These are phyloP conservation scores for Chytriomyces confervae DNA, from an alignment of 192 early-diverging fungal species.

Conservation along the genomic window DNA sequence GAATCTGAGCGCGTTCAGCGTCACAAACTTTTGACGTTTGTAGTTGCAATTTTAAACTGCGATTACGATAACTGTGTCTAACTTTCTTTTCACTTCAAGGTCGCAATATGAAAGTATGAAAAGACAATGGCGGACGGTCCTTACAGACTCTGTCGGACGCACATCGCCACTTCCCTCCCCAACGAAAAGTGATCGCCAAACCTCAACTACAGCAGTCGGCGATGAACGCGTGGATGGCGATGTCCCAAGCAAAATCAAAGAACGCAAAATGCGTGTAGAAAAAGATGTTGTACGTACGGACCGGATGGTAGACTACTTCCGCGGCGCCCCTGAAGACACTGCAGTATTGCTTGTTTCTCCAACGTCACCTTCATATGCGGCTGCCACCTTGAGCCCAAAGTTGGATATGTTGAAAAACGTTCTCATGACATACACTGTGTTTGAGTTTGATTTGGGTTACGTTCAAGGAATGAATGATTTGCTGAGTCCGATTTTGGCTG, in stretches of 20 bases:
- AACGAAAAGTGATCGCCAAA: no score
- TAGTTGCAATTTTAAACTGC: neutral
- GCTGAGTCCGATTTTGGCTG: slow-evolving; percentile 84
- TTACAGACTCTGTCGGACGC: no score
- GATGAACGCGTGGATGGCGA: slow-evolving; percentile 61
- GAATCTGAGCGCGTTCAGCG: slow-evolving; percentile 72
- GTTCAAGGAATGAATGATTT: slow-evolving; percentile 99
- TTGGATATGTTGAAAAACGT: slow-evolving; percentile 90
- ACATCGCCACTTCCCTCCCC: no score
- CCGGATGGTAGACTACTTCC: slow-evolving; percentile 80
- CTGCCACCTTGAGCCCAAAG: slow-evolving; percentile 70
- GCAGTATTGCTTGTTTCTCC: slow-evolving; percentile 18
- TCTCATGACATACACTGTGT: slow-evolving; percentile 89
- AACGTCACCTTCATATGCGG: slow-evolving; percentile 37
- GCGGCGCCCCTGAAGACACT: slow-evolving; percentile 30
- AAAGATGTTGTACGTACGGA: slow-evolving; percentile 99
- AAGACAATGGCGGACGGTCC: slow-evolving; percentile 45
- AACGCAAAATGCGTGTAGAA: slow-evolving; percentile 70
- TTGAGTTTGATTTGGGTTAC: slow-evolving; percentile 84
- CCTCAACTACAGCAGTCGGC: slow-evolving; percentile 37
- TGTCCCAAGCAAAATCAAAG: slow-evolving; percentile 56
- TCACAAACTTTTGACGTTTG: slow-evolving; percentile 55
- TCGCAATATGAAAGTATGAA: slow-evolving; percentile 49
- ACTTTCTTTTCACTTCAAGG: slow-evolving; percentile 2
- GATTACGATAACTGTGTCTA: neutral